Base-by-base conservation (phyloP, 768 basidiomycete genomes). In the Russula ochroleuca region DNA sequence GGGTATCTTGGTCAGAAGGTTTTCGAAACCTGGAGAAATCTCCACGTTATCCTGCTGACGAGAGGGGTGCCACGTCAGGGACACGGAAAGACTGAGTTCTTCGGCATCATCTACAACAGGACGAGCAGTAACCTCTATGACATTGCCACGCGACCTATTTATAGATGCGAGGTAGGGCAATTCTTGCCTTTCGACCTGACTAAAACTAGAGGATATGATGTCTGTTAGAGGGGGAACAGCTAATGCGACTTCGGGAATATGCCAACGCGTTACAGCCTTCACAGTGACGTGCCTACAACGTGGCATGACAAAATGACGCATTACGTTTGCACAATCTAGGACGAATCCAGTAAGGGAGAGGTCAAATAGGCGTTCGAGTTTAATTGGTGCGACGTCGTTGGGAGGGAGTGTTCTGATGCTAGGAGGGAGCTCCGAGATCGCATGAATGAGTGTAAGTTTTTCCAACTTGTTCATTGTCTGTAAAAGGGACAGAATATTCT, bases 241-340 rank as follows among this genome's bases (percentile, higher is more conserved):
- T 15, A 47, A 21, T 14, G 54, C 19, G 54, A 65, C 13, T 45
- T 61, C 64, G 15, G 31, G 33, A 43, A 51, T 8, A 37, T 48
- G 48, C 49, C 35, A 43, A 33, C 33, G 40, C 0, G 54, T n/a
- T 19, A 37, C 35, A 19, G 54, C 45, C 1, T 31, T 15, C 19
- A 65, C 33, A n/a, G 14, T 5, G 35, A 65, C 41, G 33, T 8
- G 40, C 33, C 43, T 40, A 31, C 64, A 65, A 38, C 35, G 59
- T 31, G 64, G 64, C 33, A 61, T 31, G 47, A 50, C 13, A 9
- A 65, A 25, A 17, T 57, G 19, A 15, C 64, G 64, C 35, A 61
- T 56, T 3, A 65, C 1, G n/a, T 65, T 45, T 15, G 54, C 54
- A 15, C 64, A 65, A 31, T 65, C 64, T n/a, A 61, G 53, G 54